Percentiles rank a stretch among this genome's conserved stretches.
Conservation (phyloP, 768 basidiomycete genomes). For the Rickenella mellea region DNA sequence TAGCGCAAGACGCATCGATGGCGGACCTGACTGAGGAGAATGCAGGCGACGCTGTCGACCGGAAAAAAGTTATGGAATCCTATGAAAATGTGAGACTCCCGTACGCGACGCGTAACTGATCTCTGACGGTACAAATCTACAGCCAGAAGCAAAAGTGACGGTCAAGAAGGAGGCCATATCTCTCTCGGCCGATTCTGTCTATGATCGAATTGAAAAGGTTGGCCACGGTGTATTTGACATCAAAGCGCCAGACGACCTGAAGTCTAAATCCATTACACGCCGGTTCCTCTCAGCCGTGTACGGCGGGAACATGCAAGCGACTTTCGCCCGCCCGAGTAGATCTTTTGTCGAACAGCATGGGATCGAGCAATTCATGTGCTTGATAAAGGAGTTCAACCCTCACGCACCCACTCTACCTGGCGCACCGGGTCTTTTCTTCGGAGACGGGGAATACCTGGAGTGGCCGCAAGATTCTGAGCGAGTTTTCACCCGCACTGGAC, state of each 20-base stretch:
- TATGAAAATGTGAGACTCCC: too few species aligned
- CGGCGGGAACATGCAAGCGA: slow-evolving; percentile 24
- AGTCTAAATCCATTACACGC: slow-evolving; percentile 16
- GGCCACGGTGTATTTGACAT: too few species aligned
- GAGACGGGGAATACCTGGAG: background rate
- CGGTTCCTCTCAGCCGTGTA: slow-evolving; percentile 21
- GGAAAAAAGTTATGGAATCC: too few species aligned
- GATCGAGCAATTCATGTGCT: slow-evolving; percentile 23
- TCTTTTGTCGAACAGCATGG: slow-evolving; percentile 18
- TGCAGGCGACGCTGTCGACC: too few species aligned
- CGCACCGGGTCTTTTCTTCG: slow-evolving; percentile 23
- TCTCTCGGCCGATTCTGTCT: too few species aligned
- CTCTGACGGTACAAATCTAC: too few species aligned
- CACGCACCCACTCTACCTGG: slow-evolving; percentile 27
- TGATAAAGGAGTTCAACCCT: slow-evolving; percentile 22
- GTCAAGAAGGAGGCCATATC: too few species aligned
- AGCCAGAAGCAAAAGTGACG: too few species aligned
- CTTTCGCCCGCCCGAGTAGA: slow-evolving; percentile 15
- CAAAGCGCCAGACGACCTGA: background rate
- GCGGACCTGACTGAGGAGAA: too few species aligned
- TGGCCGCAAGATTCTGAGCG: background rate
- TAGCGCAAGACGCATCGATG: too few species aligned
- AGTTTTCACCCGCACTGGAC: background rate
- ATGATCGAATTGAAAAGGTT: too few species aligned
- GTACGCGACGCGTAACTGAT: too few species aligned